Evolutionary conservation across 805 yeast species (phyloP), one percentile per base, ranked within the genome.

Genomic region (Yamadazyma sp.): DNA sequence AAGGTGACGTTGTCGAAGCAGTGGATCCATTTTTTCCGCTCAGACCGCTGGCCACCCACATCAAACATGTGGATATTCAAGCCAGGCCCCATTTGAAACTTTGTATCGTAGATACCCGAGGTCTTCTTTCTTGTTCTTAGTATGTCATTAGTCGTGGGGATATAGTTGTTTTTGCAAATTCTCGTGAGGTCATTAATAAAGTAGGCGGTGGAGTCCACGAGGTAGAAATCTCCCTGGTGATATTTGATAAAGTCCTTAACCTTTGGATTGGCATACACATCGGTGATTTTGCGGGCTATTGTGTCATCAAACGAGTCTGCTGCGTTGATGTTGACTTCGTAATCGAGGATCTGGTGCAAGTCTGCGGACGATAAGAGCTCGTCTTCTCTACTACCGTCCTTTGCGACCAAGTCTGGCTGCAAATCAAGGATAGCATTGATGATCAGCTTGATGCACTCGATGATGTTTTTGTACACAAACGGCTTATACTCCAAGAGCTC

Each of bases 1-100:
- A 85, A 71, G 0, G 96, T 84, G 22, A 90, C 96, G 50, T 89
- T 88, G 59, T 89, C 96, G 53, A 93, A 93, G 55, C 96, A 87
- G 62, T 93, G 95, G 45, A 93, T 89, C 99, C 99, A 93, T 61
- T 93, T 91, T 54, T 85, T 86, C 37, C 99, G 80, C 66, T 93
- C 99, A 3, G 95, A 80, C 52, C 99, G 72, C 62, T 93, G 99
- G 1, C 97, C 97, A 46, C 97, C 97, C 32, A 90, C 96, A 59
- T 90, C 97, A 54, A 54, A 69, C 74, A 69, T 68, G 49, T 69
- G 74, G 24, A 68, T 61, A 35, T 60, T 63, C 15, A 67, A 51
- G 5, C 70, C 70, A 21, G 51, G 45, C n/a, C 84, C 88, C 77
- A 89, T 74, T 42, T 79, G 80, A 52, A 90, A 85, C 40, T 75